Evolutionary conservation across 768 basidiomycete species (phyloP), one percentile per base, ranked within the genome.

Genomic region (Kwoniella dendrophila): DNA sequence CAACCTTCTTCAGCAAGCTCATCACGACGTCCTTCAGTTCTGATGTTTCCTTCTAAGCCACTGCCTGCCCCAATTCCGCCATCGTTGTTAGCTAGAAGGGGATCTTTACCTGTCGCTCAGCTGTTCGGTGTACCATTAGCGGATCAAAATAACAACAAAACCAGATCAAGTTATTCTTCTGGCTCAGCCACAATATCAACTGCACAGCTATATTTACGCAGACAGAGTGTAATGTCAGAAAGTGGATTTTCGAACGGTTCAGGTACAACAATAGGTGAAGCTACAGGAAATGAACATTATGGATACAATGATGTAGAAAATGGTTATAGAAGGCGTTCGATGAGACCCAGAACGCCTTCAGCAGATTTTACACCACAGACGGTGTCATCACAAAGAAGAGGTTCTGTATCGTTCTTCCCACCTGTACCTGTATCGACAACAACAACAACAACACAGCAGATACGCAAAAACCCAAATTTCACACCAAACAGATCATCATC

Each of bases 41-140:
- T 56, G 22, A 57, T 72, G 47, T 73, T 73, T 60, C 60, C 56
- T 26, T 61, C 27, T n/a, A 68, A 68, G 53, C 47, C 41, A 2
- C 26, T 67, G n/a, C 59, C 53, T 24, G 54, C 64, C 12, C 71
- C 71, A 4, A 64, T 73, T 30, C 71, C 71, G 1, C 71, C 71
- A 12, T 59, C 55, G n/a, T 57, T 73, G 1, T 66, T 73, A 26
- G 64, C 66, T 32, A 48, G 71, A 40, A 27, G 71, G 26, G 68
- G 68, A 2, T 65, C 62, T 11, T 30, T 73, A 26, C 71, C 71
- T 11, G 65, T 55, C 1, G 63, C 63, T 32, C 50, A 62, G 24
- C 58, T 72, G 6, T 64, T 60, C 45, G 66, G 60, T 7, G 33
- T 62, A n/a, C 56, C 63, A 2, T 45, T 51, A 16, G 32, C 49